phyloP scores from a whole-genome alignment of 495 filamentous ascomycete genomes.

The Penicillium longicatenatum region DNA sequence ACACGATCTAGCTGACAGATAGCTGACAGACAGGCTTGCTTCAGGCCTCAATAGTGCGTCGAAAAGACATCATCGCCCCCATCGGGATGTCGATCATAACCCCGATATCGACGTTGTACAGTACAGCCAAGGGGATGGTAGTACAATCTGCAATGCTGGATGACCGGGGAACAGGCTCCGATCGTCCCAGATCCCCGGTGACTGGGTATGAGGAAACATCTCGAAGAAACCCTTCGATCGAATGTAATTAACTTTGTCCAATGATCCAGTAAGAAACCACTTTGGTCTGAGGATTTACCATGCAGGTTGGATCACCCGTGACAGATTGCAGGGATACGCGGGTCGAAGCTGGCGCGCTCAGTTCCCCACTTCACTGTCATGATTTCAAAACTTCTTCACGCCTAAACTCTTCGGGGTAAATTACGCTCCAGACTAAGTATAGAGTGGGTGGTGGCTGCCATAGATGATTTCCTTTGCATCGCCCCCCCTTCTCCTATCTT shows the following conservation, averaged over 20 bases:
- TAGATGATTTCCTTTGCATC: conserved; percentile 25
- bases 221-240: conserved; percentile 3
- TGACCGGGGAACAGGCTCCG: conserved; percentile 8
- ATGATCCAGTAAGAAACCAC: neutral
- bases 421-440: neutral
- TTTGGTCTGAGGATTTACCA: conserved; percentile 4
- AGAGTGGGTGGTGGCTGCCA: neutral
- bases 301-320: conserved; percentile 13
- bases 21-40: conserved; percentile 18
- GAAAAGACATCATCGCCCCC: conserved; percentile 12
- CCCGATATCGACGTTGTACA: neutral
- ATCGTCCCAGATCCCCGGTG: conserved; percentile 8
- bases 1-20: conserved; percentile 13
- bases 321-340: conserved; percentile 5
- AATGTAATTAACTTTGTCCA: neutral
- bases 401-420: conserved; percentile 2
- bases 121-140: neutral
- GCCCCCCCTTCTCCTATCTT: neutral
- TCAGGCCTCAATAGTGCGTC: conserved; percentile 29
- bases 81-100: conserved; percentile 3
- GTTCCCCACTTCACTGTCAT: neutral
- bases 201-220: neutral
- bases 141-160: neutral
- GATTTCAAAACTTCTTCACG: conserved; percentile 4
- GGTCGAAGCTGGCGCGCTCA: neutral